A percentile compares a stretch with the other conserved stretches of the same genome.
Evolutionary conservation across 2,329 filamentous ascomycete species (phyloP).

Genomic region (Aureobasidium uvarum): DNA sequence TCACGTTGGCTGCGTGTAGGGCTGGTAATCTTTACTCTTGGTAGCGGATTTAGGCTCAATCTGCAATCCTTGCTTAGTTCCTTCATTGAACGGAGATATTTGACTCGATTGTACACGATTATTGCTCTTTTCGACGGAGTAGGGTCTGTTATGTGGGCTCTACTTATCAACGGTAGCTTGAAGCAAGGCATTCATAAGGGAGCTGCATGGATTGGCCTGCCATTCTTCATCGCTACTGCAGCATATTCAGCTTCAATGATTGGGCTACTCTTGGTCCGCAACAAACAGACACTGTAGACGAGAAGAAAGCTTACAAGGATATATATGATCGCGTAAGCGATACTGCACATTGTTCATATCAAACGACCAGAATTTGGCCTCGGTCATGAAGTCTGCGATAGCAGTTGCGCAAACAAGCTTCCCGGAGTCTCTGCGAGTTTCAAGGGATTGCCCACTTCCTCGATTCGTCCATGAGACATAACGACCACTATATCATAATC

Average conservation of each 20-base stretch:
- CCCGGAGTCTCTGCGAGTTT: too few species aligned
- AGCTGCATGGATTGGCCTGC: conserved; percentile 18
- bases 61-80: conserved; percentile 15
- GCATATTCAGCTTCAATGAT: conserved; percentile 5
- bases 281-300: neutral
- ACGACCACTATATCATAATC: too few species aligned
- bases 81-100: conserved; percentile 3
- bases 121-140: conserved; percentile 10
- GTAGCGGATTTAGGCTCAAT: neutral
- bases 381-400: too few species aligned
- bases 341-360: too few species aligned
- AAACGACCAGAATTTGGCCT: too few species aligned
- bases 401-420: too few species aligned
- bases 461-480: too few species aligned
- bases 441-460: too few species aligned
- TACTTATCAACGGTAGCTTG: conserved; percentile 9
- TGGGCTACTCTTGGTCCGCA: neutral
- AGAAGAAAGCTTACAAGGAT: neutral
- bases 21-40: conserved; percentile 6
- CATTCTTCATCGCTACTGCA: conserved; percentile 17
- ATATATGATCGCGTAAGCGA: neutral
- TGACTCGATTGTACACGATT: conserved; percentile 9
- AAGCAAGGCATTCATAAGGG: conserved; percentile 18
- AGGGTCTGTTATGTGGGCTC: neutral
- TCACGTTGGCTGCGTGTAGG: neutral